These are phyloP conservation scores for Rostrohypoxylon terebratum DNA, from an alignment of 495 filamentous ascomycete species.

Conservation along the genomic window DNA sequence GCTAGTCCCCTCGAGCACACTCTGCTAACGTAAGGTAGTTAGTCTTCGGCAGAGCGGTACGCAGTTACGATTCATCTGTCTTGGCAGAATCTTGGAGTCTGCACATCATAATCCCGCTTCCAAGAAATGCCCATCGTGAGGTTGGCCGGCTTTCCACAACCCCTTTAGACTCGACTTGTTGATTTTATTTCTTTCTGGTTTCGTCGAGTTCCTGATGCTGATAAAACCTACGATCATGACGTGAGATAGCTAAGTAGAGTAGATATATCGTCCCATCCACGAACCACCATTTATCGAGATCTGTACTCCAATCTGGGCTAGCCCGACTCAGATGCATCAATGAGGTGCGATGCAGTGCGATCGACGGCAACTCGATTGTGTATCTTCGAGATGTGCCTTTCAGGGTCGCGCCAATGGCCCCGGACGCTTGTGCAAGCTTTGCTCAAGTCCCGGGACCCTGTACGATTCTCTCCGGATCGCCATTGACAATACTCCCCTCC, in stretches of 20 bases:
- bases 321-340: slow-evolving; percentile 31
- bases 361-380: slow-evolving; percentile 25
- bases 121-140: slow-evolving; percentile 27
- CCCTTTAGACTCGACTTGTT: slow-evolving; percentile 10
- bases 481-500: slow-evolving; percentile 38
- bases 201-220: not conserved
- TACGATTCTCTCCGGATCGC: slow-evolving; percentile 50
- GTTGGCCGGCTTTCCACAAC: slow-evolving; percentile 28
- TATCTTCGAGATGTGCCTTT: slow-evolving; percentile 30
- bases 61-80: slow-evolving; percentile 36
- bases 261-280: slow-evolving; percentile 30
- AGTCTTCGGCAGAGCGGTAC: slow-evolving; percentile 48
- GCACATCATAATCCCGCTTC: slow-evolving; percentile 28
- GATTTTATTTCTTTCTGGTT: slow-evolving; percentile 1
- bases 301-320: slow-evolving; percentile 30
- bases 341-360: slow-evolving; percentile 29
- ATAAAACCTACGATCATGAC: slow-evolving; percentile 19
- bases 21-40: slow-evolving; percentile 39
- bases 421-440: slow-evolving; percentile 39
- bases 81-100: slow-evolving; percentile 39
- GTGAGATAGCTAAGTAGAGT: slow-evolving; percentile 16
- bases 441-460: slow-evolving; percentile 45
- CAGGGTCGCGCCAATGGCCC: slow-evolving; percentile 45
- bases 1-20: slow-evolving; percentile 16
- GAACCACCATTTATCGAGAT: slow-evolving; percentile 40